phyloP scores from a whole-genome alignment of 352 stramenopile genomes.

The Pythium dissotocum region DNA sequence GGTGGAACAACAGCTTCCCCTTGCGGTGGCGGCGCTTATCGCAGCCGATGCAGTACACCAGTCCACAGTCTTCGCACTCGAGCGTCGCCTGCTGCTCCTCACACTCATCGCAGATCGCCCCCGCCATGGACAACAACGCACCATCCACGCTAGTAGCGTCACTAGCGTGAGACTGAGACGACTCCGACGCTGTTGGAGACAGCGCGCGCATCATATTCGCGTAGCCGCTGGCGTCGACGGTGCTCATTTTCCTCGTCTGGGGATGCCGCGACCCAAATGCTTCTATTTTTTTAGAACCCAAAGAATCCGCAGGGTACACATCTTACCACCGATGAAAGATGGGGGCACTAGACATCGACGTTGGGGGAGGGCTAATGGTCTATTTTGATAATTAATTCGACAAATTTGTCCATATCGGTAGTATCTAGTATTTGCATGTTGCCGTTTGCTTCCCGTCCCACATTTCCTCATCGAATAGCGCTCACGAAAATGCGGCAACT shows the following conservation, averaged over 20 bases:
- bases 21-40: conserved; percentile 78
- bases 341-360: neutral
- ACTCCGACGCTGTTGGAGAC: conserved; percentile 21
- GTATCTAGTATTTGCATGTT: too few species aligned
- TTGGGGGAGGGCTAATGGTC: too few species aligned
- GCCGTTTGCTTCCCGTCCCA: too few species aligned
- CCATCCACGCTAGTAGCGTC: neutral
- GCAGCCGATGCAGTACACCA: conserved; percentile 70
- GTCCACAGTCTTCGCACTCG: conserved; percentile 69
- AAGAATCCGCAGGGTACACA: neutral
- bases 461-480: too few species aligned
- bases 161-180: neutral
- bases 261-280: neutral
- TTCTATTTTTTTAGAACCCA: conserved; percentile 3
- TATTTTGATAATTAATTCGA: too few species aligned
- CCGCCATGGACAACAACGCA: neutral
- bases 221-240: neutral
- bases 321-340: neutral
- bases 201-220: conserved; percentile 3
- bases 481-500: too few species aligned
- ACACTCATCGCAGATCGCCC: conserved; percentile 68
- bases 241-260: neutral
- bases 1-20: conserved; percentile 75
- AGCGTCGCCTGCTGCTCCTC: conserved; percentile 46
- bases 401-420: too few species aligned